A percentile compares a stretch with the other conserved stretches of the same genome.
These are phyloP conservation scores for Cenchrus fungigraminus DNA, from an alignment of 176 grass and related monocot species.

Conservation along the genomic window DNA sequence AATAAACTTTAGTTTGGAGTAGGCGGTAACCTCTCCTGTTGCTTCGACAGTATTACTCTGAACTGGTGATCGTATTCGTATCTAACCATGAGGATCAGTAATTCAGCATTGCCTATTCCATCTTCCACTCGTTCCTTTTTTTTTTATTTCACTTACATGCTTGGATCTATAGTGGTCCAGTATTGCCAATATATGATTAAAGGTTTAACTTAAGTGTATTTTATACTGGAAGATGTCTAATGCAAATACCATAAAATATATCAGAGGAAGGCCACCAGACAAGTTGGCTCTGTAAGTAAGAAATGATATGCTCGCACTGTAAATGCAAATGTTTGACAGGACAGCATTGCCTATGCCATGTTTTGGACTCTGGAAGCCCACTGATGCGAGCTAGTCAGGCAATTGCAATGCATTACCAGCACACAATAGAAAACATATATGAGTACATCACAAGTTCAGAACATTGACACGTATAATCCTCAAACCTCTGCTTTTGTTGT, in stretches of 20 bases:
- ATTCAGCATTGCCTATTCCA: background rate
- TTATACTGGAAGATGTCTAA: background rate
- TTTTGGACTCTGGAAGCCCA: background rate
- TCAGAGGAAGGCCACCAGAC: too few species aligned
- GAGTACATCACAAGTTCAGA: background rate
- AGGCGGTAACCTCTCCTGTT: too few species aligned
- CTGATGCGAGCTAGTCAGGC: background rate
- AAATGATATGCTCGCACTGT: background rate
- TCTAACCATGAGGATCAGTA: background rate
- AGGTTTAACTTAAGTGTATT: background rate
- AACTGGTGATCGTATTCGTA: background rate
- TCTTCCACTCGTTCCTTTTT: background rate
- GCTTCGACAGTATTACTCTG: too few species aligned
- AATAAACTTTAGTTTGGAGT: too few species aligned
- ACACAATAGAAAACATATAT: background rate
- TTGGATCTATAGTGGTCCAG: background rate
- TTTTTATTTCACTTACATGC: background rate
- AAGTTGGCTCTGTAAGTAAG: background rate
- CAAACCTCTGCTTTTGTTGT: background rate
- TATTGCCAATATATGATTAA: background rate
- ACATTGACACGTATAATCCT: background rate
- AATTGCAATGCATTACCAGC: background rate
- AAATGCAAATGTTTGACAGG: background rate
- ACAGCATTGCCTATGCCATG: background rate
- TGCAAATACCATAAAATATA: background rate